Base-by-base conservation (phyloP, 2,329 filamentous ascomycete species). In the Sclerotinia glacialis region DNA sequence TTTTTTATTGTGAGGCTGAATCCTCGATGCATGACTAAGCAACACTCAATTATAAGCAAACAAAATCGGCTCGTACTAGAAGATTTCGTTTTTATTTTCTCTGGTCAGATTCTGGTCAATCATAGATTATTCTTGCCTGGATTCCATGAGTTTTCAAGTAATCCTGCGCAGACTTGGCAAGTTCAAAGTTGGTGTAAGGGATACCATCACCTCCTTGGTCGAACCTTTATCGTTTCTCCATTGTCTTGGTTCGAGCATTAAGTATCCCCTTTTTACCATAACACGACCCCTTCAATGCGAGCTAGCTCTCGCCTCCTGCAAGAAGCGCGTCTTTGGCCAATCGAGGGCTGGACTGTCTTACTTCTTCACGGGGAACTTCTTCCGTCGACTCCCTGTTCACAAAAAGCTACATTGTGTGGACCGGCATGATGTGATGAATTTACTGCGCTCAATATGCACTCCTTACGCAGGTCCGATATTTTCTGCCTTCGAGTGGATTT, bases 121-220 rank as follows among this genome's bases (percentile, higher is more conserved):
- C 40, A 6, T 9, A 44, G 31, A 44, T n/a, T 6, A 12, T 40
- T 16, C 12, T 23, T 40, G 31, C 52, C 21, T 14, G 21, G 18
- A 18, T 40, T 23, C 34, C 21, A 23, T 55, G n/a, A 23, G 18
- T 14, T 55, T 16, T 21, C 53, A 55, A 37, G 31, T 23, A 37
- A 1, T 23, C 40, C 12, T 40, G 53, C 21, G 34, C 28, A 21
- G 34, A 31, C 37, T 40, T 40, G 37, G 37, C 37, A 40, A 26
- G 23, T 23, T n/a, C 52, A n/a, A 60, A n/a, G 42, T 47, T 52
- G 23, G 60, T 11, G 60, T 18, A 63, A 63, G 60, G 60, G 60
- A 63, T 26, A 16, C 11, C 7, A 42, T 46, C 59, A 63, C 60
- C 60, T 63, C 60, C 60, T 63, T 63, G 34, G 40, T 63, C 31